These are phyloP conservation scores for Cardiospermum halicacabum DNA, from an alignment of 345 rosid genomes.

Conservation along the genomic window DNA sequence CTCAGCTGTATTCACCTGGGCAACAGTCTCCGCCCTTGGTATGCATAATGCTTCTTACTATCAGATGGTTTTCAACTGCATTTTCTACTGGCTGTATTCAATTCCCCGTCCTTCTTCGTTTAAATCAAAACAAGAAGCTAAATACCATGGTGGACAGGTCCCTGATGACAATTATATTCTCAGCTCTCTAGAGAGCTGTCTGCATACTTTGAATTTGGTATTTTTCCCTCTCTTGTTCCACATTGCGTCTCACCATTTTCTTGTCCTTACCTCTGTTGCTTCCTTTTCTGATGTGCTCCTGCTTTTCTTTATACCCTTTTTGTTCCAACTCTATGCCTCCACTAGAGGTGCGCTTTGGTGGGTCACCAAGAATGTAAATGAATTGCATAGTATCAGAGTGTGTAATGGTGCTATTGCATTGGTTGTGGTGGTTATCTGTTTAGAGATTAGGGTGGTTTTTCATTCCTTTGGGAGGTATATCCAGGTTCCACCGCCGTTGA, in stretches of 20 bases:
- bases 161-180: constrained; percentile 86
- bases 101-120: constrained; percentile 86
- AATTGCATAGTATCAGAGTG: constrained; percentile 70
- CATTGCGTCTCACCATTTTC: constrained; percentile 80
- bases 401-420: constrained; percentile 90
- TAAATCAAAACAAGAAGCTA: constrained; percentile 69
- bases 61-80: constrained; percentile 63
- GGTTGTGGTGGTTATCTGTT: constrained; percentile 74
- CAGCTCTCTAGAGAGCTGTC: constrained; percentile 70
- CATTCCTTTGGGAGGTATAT: constrained; percentile 92
- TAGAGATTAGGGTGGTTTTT: constrained; percentile 95
- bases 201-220: constrained; percentile 73
- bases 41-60: constrained; percentile 84
- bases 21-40: constrained; percentile 85
- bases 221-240: constrained; percentile 83
- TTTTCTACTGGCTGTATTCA: constrained; percentile 91
- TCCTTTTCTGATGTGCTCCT: constrained; percentile 69
- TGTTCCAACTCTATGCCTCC: constrained; percentile 88
- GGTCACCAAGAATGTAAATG: constrained; percentile 69
- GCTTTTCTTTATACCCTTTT: constrained; percentile 81
- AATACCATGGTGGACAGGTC: constrained; percentile 89
- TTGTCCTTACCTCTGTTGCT: constrained; percentile 65
- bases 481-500: constrained; percentile 90
- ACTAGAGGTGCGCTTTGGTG: constrained; percentile 95
- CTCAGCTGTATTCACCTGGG: constrained; percentile 89